These are phyloP conservation scores for Saprolegnia parasitica DNA, from an alignment of 352 stramenopile genomes.

Conservation along the genomic window DNA sequence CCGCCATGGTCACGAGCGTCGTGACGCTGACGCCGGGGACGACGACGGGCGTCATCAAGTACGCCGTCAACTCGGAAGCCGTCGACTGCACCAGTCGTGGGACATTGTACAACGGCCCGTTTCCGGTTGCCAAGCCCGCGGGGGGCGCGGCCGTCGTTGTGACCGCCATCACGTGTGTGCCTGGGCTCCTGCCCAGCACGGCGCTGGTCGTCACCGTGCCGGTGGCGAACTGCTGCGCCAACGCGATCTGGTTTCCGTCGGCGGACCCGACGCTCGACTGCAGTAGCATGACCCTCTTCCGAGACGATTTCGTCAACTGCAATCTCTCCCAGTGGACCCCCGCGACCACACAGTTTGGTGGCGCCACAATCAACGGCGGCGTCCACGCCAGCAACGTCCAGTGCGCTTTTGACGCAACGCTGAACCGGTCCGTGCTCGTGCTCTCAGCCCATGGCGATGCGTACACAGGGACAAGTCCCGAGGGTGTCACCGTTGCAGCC, in stretches of 20 bases:
- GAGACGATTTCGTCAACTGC: slow-evolving; percentile 51
- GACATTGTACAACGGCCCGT: slow-evolving; percentile 33
- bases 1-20: slow-evolving; percentile 34
- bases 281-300: slow-evolving; percentile 44
- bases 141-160: slow-evolving; percentile 21
- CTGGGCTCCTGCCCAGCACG: slow-evolving; percentile 42
- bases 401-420: slow-evolving; percentile 34
- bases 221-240: slow-evolving; percentile 53
- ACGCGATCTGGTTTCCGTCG: slow-evolving; percentile 38
- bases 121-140: slow-evolving; percentile 33
- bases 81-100: slow-evolving; percentile 36
- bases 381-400: slow-evolving; percentile 51
- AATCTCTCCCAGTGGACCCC: slow-evolving; percentile 42
- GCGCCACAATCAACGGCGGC: slow-evolving; percentile 52
- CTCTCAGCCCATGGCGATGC: slow-evolving; percentile 54
- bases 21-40: slow-evolving; percentile 36
- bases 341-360: slow-evolving; percentile 55
- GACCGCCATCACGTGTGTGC: slow-evolving; percentile 49
- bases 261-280: slow-evolving; percentile 36
- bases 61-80: slow-evolving; percentile 28
- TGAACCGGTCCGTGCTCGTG: slow-evolving; percentile 39
- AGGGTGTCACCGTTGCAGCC: slow-evolving; percentile 31
- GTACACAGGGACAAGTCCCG: slow-evolving; percentile 36
- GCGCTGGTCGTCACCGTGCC: slow-evolving; percentile 35
- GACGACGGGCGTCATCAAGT: slow-evolving; percentile 32